phyloP scores from a whole-genome alignment of 257 asterid species.

The Dorcoceras hygrometricum region DNA sequence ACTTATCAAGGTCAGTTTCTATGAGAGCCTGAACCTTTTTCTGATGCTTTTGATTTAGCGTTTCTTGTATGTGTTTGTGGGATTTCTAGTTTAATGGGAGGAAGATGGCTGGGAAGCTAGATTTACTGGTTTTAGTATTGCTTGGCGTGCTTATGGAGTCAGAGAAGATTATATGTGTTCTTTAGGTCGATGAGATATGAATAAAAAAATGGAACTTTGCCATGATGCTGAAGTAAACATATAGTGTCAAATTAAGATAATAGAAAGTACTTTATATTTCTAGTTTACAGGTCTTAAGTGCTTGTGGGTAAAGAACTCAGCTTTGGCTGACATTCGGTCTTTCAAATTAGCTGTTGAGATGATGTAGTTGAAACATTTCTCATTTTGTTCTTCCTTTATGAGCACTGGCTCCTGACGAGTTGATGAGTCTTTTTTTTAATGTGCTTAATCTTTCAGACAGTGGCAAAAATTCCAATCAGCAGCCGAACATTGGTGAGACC shows the following conservation, averaged over 20 bases:
- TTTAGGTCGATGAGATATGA: neutral
- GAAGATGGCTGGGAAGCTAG: neutral
- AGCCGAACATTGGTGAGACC: constrained; percentile 40
- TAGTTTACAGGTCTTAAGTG: too few species aligned
- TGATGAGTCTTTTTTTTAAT: constrained; percentile 19
- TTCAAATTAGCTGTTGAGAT: constrained; percentile 15
- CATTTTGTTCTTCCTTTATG: constrained; percentile 22
- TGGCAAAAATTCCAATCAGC: constrained; percentile 62
- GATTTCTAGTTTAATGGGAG: constrained; percentile 17
- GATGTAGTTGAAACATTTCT: constrained; percentile 1
- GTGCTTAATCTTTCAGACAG: constrained; percentile 47
- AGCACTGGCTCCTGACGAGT: constrained; percentile 15
- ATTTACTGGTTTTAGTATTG: neutral
- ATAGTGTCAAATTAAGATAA: too few species aligned
- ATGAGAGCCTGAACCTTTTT: constrained; percentile 21
- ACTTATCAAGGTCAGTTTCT: constrained; percentile 57
- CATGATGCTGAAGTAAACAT: neutral
- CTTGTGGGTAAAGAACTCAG: neutral
- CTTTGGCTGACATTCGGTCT: constrained; percentile 14
- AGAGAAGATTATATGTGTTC: neutral
- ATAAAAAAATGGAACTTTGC: neutral
- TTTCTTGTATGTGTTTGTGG: neutral
- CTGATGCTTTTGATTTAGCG: constrained; percentile 10
- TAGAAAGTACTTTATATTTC: too few species aligned
- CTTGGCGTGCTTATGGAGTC: neutral